These are phyloP conservation scores for Chrysoporthe austroafricana DNA, from an alignment of 2,329 filamentous ascomycete species.

Conservation along the genomic window DNA sequence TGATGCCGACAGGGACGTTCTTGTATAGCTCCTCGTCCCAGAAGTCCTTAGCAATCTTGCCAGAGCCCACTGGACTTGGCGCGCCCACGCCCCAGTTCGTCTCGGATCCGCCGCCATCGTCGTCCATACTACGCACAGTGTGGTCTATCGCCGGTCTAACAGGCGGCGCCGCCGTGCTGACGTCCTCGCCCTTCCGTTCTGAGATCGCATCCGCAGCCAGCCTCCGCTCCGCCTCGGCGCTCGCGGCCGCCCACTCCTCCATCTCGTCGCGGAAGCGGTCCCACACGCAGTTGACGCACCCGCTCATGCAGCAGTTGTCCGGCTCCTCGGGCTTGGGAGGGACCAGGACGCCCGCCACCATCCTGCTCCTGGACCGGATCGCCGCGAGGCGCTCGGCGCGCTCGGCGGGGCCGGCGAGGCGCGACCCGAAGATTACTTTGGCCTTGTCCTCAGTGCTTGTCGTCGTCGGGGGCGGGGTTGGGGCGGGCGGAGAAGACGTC, in stretches of 20 bases:
- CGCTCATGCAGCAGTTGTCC: constrained; percentile 99
- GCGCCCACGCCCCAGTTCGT: constrained; percentile 62
- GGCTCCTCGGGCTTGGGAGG: constrained; percentile 87
- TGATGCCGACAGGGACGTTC: constrained; percentile 85
- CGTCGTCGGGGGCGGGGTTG: constrained; percentile 45
- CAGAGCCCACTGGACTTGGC: constrained; percentile 34
- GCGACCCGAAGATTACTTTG: constrained; percentile 80
- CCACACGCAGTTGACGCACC: constrained; percentile 98
- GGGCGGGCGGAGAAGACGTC: constrained; percentile 39
- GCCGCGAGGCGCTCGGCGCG: constrained; percentile 63
- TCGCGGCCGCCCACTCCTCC: constrained; percentile 79
- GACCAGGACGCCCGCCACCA: constrained; percentile 78
- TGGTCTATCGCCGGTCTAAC: constrained; percentile 35
- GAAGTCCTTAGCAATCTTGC: constrained; percentile 53
- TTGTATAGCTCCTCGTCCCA: constrained; percentile 74
- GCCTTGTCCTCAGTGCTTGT: constrained; percentile 56
- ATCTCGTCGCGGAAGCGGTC: constrained; percentile 89
- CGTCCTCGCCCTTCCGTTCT: neutral
- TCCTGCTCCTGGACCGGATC: constrained; percentile 60
- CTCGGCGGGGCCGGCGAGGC: constrained; percentile 74
- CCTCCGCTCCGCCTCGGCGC: constrained; percentile 63
- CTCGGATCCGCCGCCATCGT: constrained; percentile 77
- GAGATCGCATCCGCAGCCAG: constrained; percentile 40
- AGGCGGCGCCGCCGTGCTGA: neutral
- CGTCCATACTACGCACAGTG: constrained; percentile 68